A percentile compares a stretch with the other conserved stretches of the same genome.
Conservation (phyloP, 2,329 filamentous ascomycete species). For the Pseudogymnoascus sp. region DNA sequence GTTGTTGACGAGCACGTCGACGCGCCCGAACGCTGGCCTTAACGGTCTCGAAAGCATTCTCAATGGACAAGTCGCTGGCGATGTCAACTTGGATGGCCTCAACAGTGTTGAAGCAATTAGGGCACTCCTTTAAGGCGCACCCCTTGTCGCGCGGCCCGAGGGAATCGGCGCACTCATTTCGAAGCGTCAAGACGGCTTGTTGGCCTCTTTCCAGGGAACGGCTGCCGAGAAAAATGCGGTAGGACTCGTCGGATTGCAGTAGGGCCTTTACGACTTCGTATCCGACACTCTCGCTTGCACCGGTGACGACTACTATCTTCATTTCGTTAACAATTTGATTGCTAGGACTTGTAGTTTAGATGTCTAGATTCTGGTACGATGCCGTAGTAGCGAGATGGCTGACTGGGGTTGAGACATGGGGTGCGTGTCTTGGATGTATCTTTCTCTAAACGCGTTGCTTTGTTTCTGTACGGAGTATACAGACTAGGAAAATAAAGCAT, state of each 20-base stretch:
- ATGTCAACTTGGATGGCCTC: constrained; percentile 20
- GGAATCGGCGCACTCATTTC: too few relatives aligned
- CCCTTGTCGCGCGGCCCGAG: too few relatives aligned
- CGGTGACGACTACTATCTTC: constrained; percentile 33
- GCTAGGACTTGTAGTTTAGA: too few relatives aligned
- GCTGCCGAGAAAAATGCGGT: constrained; percentile 35
- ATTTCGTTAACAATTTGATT: too few relatives aligned
- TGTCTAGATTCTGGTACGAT: not conserved
- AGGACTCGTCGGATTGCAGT: constrained; percentile 30
- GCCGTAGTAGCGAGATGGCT: too few relatives aligned
- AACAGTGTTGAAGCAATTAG: constrained; percentile 20
- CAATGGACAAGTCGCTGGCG: constrained; percentile 20
- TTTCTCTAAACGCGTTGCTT: too few relatives aligned
- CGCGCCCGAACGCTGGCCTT: constrained; percentile 13
- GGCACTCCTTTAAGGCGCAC: too few relatives aligned
- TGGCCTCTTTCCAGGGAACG: constrained; percentile 32
- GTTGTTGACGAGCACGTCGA: constrained; percentile 23
- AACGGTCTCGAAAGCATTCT: constrained; percentile 19
- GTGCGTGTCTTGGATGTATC: too few relatives aligned
- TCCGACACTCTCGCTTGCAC: constrained; percentile 39
- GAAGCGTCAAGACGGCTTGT: constrained; percentile 30
- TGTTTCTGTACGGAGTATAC: too few relatives aligned
- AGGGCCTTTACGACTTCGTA: constrained; percentile 37
- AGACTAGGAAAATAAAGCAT: too few relatives aligned
- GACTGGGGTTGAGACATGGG: too few relatives aligned